Conservation (phyloP, 768 basidiomycete species). For the Mycena pura region DNA sequence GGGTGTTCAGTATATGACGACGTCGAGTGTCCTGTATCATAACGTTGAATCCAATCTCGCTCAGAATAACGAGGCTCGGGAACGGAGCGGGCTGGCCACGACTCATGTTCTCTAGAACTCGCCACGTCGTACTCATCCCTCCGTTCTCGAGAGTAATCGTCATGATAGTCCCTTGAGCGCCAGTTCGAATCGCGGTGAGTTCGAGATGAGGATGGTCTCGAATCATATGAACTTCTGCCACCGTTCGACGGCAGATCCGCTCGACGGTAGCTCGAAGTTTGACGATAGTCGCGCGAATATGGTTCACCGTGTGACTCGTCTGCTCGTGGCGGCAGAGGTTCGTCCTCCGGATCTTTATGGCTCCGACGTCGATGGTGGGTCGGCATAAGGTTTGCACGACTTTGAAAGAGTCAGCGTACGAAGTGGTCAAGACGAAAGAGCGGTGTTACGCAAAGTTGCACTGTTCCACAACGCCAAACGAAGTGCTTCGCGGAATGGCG, state of each 20-base stretch:
- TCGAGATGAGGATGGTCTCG: constrained; percentile 58
- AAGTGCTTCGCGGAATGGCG: neutral
- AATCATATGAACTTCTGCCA: constrained; percentile 49
- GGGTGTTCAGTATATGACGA: constrained; percentile 56
- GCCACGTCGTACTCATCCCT: constrained; percentile 55
- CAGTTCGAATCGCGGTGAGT: constrained; percentile 60
- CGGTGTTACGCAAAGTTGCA: constrained; percentile 24
- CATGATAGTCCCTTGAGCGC: constrained; percentile 53
- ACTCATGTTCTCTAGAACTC: constrained; percentile 52
- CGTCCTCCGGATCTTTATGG: constrained; percentile 57
- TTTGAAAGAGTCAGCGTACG: constrained; percentile 28
- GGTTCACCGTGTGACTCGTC: constrained; percentile 61
- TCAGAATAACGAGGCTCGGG: constrained; percentile 49
- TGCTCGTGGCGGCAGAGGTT: constrained; percentile 54
- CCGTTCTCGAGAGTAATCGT: constrained; percentile 57
- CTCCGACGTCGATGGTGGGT: constrained; percentile 59
- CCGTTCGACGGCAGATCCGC: constrained; percentile 44
- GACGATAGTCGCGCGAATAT: constrained; percentile 58
- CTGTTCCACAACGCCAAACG: constrained; percentile 6
- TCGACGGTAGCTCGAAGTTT: constrained; percentile 55
- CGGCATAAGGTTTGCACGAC: constrained; percentile 52
- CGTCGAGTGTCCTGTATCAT: constrained; percentile 50
- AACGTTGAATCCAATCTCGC: constrained; percentile 58
- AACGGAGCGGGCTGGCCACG: constrained; percentile 50
- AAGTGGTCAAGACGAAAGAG: constrained; percentile 32